A percentile compares a stretch with the other conserved stretches of the same genome.
These are phyloP conservation scores for Thamnidium elegans DNA, from an alignment of 192 early-diverging fungal genomes.

Conservation along the genomic window DNA sequence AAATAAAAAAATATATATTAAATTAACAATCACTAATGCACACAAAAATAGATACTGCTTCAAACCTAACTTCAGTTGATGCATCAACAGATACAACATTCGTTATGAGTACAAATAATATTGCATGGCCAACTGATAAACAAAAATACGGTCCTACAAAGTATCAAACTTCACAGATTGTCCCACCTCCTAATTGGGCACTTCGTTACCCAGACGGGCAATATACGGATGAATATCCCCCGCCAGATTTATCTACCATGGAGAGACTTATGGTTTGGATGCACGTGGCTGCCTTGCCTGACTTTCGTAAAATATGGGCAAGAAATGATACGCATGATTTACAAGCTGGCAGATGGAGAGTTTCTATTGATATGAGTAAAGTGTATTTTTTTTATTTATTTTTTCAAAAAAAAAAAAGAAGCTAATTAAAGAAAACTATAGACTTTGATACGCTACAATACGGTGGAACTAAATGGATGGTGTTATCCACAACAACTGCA, in stretches of 20 bases:
- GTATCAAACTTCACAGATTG: slow-evolving; percentile 52
- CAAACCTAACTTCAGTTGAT: slow-evolving; percentile 18
- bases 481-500: slow-evolving; percentile 90
- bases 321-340: slow-evolving; percentile 61
- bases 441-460: slow-evolving; percentile 79
- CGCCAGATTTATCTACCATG: slow-evolving; percentile 62
- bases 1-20: slow-evolving; percentile 8
- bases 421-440: slow-evolving; percentile 23
- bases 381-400: slow-evolving; percentile 1
- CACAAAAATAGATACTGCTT: slow-evolving; percentile 25
- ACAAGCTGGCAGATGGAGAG: slow-evolving; percentile 61
- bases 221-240: slow-evolving; percentile 42
- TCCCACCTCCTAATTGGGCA: slow-evolving; percentile 87
- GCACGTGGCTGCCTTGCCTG: slow-evolving; percentile 88
- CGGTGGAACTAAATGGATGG: slow-evolving; percentile 89
- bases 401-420: not conserved
- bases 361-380: slow-evolving; percentile 71
- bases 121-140: slow-evolving; percentile 84
- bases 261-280: slow-evolving; percentile 96
- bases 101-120: slow-evolving; percentile 58
- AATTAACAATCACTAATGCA: not conserved
- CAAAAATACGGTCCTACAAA: slow-evolving; percentile 64
- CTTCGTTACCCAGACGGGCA: slow-evolving; percentile 54
- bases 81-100: slow-evolving; percentile 33
- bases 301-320: slow-evolving; percentile 93